These are phyloP conservation scores for Aspergillus pseudoglaucus DNA, from an alignment of 2,329 filamentous ascomycete genomes.

Conservation along the genomic window DNA sequence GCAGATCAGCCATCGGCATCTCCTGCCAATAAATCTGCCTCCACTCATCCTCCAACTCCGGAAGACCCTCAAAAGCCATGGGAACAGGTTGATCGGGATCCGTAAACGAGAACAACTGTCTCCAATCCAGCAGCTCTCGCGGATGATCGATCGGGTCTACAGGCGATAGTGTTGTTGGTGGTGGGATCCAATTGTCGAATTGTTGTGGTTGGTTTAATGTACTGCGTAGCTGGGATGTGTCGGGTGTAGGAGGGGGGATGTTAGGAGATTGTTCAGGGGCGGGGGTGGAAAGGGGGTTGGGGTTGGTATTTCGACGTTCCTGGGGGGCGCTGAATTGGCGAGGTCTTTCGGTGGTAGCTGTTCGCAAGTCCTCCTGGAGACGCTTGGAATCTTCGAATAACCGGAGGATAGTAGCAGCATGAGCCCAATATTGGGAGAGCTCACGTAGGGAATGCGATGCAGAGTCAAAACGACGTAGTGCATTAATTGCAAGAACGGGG, in stretches of 20 bases:
- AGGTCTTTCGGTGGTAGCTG: conserved; percentile 29
- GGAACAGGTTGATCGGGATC: conserved; percentile 32
- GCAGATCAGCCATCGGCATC: conserved; percentile 35
- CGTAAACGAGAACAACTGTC: conserved; percentile 36
- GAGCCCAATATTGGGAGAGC: conserved; percentile 38
- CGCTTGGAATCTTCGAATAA: conserved; percentile 40
- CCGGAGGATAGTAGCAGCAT: conserved; percentile 37
- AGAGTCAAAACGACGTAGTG: conserved; percentile 39
- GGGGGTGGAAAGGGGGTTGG: conserved; percentile 15
- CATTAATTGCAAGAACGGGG: conserved; percentile 40
- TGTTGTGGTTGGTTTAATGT: conserved; percentile 19
- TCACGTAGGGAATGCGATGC: conserved; percentile 36
- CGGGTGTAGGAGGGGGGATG: conserved; percentile 19
- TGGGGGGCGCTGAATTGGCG: conserved; percentile 18
- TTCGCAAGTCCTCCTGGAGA: conserved; percentile 35
- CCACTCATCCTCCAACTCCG: conserved; percentile 40
- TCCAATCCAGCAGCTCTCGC: conserved; percentile 35
- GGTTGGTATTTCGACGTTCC: conserved; percentile 7
- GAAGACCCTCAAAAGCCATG: conserved; percentile 32
- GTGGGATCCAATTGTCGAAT: conserved; percentile 28
- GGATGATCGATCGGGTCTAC: conserved; percentile 28
- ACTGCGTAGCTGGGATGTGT: conserved; percentile 16
- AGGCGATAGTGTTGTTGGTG: conserved; percentile 17
- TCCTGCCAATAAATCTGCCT: conserved; percentile 41
- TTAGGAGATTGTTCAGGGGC: conserved; percentile 8